Conservation (phyloP, 805 yeast species). For the Komagataella kurtzmanii region DNA sequence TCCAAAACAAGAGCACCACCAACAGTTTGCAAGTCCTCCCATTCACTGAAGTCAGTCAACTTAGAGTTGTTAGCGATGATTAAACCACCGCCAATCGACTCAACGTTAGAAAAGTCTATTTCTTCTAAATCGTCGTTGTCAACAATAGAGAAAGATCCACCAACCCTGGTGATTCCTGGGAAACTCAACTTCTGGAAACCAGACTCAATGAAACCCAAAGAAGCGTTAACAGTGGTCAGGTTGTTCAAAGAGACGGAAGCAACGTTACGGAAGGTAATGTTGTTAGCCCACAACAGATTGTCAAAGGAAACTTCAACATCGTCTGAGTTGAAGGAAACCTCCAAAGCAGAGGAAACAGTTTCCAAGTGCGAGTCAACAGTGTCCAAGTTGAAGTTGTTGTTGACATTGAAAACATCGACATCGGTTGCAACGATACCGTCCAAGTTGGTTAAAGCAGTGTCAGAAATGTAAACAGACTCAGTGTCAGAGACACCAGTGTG, state of each 20-base stretch:
- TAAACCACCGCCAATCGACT: constrained; percentile 86
- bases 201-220: constrained; percentile 71
- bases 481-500: constrained; percentile 60
- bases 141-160: constrained; percentile 68
- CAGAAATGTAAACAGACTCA: constrained; percentile 54
- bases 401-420: constrained; percentile 56
- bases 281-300: constrained; percentile 72
- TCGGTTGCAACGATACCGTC: constrained; percentile 43
- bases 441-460: constrained; percentile 57
- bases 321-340: constrained; percentile 78
- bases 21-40: constrained; percentile 58
- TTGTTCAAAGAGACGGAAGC: constrained; percentile 56
- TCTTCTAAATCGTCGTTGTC: constrained; percentile 62
- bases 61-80: constrained; percentile 74
- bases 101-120: constrained; percentile 56
- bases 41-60: constrained; percentile 53
- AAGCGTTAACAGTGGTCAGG: constrained; percentile 64
- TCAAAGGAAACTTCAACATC: constrained; percentile 57
- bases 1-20: constrained; percentile 78
- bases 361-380: constrained; percentile 60
- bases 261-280: constrained; percentile 75
- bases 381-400: constrained; percentile 78
- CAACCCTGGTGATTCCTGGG: constrained; percentile 45
- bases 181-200: constrained; percentile 42
- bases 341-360: constrained; percentile 60